These are phyloP conservation scores for Canna indica DNA, from an alignment of 176 grass and related monocot genomes.

Conservation along the genomic window DNA sequence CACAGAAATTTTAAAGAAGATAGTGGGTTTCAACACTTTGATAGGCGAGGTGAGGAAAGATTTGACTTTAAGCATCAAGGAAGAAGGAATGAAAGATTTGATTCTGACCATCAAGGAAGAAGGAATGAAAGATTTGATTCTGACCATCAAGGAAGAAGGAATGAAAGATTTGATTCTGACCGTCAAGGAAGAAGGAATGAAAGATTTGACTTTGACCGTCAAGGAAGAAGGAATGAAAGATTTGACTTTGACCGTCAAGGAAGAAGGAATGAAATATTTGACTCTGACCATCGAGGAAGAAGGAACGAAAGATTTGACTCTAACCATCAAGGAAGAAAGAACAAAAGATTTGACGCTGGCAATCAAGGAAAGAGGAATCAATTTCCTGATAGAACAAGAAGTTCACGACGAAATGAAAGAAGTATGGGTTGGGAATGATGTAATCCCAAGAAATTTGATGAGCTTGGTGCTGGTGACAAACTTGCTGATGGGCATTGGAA, in stretches of 20 bases:
- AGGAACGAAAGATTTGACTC: neutral
- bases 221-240: conserved; percentile 2
- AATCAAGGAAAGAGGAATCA: conserved; percentile 20
- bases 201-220: conserved; percentile 4
- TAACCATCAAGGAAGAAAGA: conserved; percentile 15
- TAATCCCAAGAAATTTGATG: neutral
- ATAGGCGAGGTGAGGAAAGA: neutral
- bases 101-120: conserved; percentile 14
- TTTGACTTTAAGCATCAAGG: conserved; percentile 11
- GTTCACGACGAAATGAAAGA: conserved; percentile 31
- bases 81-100: conserved; percentile 5
- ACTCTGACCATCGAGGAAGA: conserved; percentile 14
- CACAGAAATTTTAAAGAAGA: conserved; percentile 22
- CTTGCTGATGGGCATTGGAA: neutral
- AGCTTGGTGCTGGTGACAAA: neutral
- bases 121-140: neutral
- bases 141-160: conserved; percentile 15
- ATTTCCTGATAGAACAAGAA: conserved; percentile 33
- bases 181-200: conserved; percentile 10
- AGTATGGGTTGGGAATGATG: neutral
- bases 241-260: conserved; percentile 9
- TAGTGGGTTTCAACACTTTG: conserved; percentile 18
- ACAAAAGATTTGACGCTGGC: conserved; percentile 7
- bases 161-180: conserved; percentile 4
- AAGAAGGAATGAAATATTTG: conserved; percentile 4